A percentile compares a stretch with the other conserved stretches of the same genome.
phyloP scores from a whole-genome alignment of 1,284 basidiomycete genomes.

The Irpex sp. region DNA sequence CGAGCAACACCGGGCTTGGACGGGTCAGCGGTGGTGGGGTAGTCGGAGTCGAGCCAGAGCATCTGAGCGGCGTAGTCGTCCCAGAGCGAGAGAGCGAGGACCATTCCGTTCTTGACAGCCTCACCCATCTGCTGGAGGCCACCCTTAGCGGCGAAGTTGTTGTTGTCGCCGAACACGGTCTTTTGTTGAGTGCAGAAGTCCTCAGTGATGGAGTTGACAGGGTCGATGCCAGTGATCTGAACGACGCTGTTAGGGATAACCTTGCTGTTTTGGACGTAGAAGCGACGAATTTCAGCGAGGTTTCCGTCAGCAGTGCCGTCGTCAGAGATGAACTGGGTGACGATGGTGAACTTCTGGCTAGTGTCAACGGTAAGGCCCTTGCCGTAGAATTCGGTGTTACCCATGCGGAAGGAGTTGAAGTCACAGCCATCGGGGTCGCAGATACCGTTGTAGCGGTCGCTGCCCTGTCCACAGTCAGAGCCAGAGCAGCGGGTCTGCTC shows the following conservation, averaged over 20 bases:
- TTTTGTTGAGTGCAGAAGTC: slow-evolving; percentile 37
- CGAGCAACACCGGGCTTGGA: slow-evolving; percentile 46
- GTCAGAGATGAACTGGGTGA: slow-evolving; percentile 47
- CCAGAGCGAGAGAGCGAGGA: slow-evolving; percentile 53
- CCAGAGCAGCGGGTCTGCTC: slow-evolving; percentile 40
- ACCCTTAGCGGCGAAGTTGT: slow-evolving; percentile 32
- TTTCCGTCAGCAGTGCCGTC: slow-evolving; percentile 41
- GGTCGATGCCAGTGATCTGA: slow-evolving; percentile 38
- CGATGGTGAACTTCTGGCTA: slow-evolving; percentile 39
- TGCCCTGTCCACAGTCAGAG: slow-evolving; percentile 34
- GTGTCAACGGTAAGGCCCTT: slow-evolving; percentile 44
- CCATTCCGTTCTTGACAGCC: slow-evolving; percentile 45
- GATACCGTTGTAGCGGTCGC: slow-evolving; percentile 37
- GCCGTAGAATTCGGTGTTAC: slow-evolving; percentile 45
- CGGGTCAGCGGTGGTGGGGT: slow-evolving; percentile 40
- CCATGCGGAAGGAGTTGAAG: slow-evolving; percentile 55
- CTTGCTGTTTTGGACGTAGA: slow-evolving; percentile 50
- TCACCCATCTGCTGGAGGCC: slow-evolving; percentile 40
- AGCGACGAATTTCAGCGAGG: slow-evolving; percentile 46
- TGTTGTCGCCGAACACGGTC: slow-evolving; percentile 33
- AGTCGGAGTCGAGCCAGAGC: slow-evolving; percentile 60
- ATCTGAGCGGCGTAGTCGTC: slow-evolving; percentile 54
- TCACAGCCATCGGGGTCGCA: slow-evolving; percentile 54
- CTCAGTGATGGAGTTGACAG: slow-evolving; percentile 35
- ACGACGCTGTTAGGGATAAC: slow-evolving; percentile 48